A percentile compares a stretch with the other conserved stretches of the same genome.
Conservation (phyloP, 2,329 filamentous ascomycete species). For the Leptodontidium sp. region DNA sequence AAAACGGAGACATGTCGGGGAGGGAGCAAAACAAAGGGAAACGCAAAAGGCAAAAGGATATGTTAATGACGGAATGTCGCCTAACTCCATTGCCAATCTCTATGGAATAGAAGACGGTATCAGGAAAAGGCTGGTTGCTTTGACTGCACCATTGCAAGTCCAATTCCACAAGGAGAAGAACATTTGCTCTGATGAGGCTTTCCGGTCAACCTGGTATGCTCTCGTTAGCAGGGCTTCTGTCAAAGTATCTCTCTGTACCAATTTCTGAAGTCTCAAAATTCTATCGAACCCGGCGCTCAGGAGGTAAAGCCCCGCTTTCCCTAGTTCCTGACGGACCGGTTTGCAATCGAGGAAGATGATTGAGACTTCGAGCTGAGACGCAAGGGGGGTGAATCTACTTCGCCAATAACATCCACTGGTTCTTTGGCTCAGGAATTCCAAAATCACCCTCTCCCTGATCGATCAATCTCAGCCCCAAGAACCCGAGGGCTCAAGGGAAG, state of each 20-base stretch:
- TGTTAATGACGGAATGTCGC: conserved; percentile 40
- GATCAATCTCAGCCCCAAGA: neutral
- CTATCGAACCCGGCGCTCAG: neutral
- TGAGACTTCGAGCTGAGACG: conserved; percentile 5
- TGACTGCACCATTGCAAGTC: neutral
- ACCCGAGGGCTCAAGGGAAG: neutral
- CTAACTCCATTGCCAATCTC: conserved; percentile 12
- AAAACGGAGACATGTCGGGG: too few species aligned
- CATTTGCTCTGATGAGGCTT: neutral
- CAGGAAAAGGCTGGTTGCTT: neutral
- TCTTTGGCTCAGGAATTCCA: neutral
- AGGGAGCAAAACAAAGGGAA: neutral
- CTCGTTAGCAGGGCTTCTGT: neutral
- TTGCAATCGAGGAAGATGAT: neutral
- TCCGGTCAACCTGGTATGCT: conserved; percentile 6
- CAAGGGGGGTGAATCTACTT: conserved; percentile 9
- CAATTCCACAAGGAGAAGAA: neutral
- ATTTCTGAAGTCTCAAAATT: conserved; percentile 8
- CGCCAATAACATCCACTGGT: conserved; percentile 1
- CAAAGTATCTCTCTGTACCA: neutral
- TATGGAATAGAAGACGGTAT: neutral
- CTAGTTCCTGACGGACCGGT: neutral
- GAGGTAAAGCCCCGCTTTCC: neutral
- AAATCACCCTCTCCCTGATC: conserved; percentile 6
- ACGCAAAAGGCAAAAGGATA: neutral